Percentiles rank a stretch among this genome's conserved stretches.
These are phyloP conservation scores for Curvularia eragrostidis DNA, from an alignment of 2,329 filamentous ascomycete species.

Conservation along the genomic window DNA sequence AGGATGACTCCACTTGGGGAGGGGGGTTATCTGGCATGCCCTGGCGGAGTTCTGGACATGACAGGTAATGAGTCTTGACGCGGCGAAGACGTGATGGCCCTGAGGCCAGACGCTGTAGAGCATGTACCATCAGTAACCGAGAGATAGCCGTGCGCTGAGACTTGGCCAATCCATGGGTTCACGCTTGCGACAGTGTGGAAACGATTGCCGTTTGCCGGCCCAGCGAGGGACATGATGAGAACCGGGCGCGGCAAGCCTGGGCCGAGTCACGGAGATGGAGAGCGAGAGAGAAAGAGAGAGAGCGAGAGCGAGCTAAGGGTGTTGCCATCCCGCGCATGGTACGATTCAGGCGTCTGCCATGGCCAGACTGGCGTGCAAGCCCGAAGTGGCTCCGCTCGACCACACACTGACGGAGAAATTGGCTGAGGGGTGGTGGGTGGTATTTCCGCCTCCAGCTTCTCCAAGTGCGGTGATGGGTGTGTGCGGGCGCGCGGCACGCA, in stretches of 20 bases:
- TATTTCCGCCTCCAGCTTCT: slow-evolving; percentile 2
- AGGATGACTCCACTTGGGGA: slow-evolving; percentile 5
- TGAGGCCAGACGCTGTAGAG: slow-evolving; percentile 18
- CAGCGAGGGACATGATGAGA: slow-evolving; percentile 13
- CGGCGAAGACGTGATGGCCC: slow-evolving; percentile 25
- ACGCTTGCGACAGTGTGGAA: slow-evolving; percentile 11
- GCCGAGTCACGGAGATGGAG: slow-evolving; percentile 11
- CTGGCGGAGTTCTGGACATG: slow-evolving; percentile 8
- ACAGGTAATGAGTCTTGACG: slow-evolving; percentile 4
- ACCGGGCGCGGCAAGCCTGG: neutral
- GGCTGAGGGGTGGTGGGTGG: neutral
- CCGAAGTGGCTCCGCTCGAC: slow-evolving; percentile 8
- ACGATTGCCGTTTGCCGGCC: slow-evolving; percentile 17
- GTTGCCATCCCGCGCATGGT: slow-evolving; percentile 19
- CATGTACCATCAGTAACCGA: slow-evolving; percentile 12
- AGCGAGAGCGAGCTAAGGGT: slow-evolving; percentile 8
- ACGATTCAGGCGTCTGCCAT: slow-evolving; percentile 14
- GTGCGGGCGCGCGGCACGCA: neutral
- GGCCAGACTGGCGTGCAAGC: slow-evolving; percentile 9
- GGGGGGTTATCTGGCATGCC: slow-evolving; percentile 13
- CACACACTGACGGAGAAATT: neutral
- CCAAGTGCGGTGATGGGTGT: neutral
- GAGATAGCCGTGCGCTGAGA: slow-evolving; percentile 32
- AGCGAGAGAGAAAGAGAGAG: slow-evolving; percentile 11
- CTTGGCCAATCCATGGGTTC: slow-evolving; percentile 33